These are phyloP conservation scores for Cladochytrium replicatum DNA, from an alignment of 192 early-diverging fungal species.

Conservation along the genomic window DNA sequence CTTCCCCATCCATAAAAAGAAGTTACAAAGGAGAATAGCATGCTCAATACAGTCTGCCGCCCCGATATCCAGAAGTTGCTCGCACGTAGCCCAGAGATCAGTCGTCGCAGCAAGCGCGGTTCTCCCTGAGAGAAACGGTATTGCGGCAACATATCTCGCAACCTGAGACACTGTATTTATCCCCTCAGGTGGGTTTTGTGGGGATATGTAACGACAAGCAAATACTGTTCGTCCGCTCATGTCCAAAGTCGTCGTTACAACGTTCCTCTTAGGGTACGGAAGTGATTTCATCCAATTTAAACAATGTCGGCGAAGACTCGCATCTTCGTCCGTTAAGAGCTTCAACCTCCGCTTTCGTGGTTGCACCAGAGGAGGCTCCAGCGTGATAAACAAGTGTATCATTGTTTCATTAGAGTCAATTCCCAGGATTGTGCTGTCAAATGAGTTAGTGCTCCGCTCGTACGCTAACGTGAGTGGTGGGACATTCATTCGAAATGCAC, in stretches of 20 bases:
- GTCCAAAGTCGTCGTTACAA: neutral
- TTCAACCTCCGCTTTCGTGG: conserved; percentile 24
- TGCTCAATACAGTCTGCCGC: conserved; percentile 41
- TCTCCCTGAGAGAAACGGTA: conserved; percentile 34
- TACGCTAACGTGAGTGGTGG: conserved; percentile 33
- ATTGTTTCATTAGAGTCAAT: conserved; percentile 22
- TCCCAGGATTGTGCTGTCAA: conserved; percentile 11
- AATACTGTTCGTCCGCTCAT: neutral
- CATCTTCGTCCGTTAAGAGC: conserved; percentile 4
- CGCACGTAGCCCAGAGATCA: conserved; percentile 28
- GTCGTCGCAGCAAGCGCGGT: conserved; percentile 20
- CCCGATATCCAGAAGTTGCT: conserved; percentile 39
- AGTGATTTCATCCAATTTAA: too few relatives aligned
- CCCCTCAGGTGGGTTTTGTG: conserved; percentile 23
- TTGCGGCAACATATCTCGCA: conserved; percentile 33
- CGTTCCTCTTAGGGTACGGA: neutral
- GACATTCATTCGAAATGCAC: conserved; percentile 29
- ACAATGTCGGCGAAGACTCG: conserved; percentile 1
- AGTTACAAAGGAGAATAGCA: conserved; percentile 45
- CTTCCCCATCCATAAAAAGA: conserved; percentile 11
- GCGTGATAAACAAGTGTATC: conserved; percentile 43
- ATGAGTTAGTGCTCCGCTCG: conserved; percentile 21
- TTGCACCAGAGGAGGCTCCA: conserved; percentile 40
- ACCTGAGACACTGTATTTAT: conserved; percentile 16
- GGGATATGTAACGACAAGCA: conserved; percentile 2